Evolutionary conservation across 768 basidiomycete genomes (phyloP), one percentile per base, ranked within the genome.

Genomic region (Suillus tomentosus): DNA sequence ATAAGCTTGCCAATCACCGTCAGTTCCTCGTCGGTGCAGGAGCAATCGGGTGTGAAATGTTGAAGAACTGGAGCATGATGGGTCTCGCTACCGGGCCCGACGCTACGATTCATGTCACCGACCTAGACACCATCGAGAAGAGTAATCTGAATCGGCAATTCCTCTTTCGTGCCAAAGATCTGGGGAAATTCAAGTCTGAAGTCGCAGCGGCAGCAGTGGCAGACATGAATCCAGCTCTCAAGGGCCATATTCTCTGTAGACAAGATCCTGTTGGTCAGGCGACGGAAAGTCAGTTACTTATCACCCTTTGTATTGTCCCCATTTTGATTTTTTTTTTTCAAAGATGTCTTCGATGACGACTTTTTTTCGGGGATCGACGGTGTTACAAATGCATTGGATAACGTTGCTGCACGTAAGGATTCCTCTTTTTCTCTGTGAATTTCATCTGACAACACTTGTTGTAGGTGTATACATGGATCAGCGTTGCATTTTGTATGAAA

Each of bases 61-160:
- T 99, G 71, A 99, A 99, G 83, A 99, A 99, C 78, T 99, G 97
- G 97, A 92, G 93, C 68, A 92, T 99, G 94, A 96, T 99, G 84
- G 97, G 97, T 65, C 80, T 99, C 54, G 96, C 86, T 8, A 85
- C 89, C 37, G 93, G 93, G 13, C 81, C 85, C 17, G 82, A 87
- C 48, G 97, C 93, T 11, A 78, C 83, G 60, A 92, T 99, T 63
- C 88, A 96, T 70, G 94, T 99, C 62, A 99, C 97, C 6, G 97
- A 99, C 76, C 78, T 99, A 70, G 97, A 99, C 76, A 98, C 96
- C 37, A 99, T 99, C 74, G 97, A 99, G 81, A 99, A 99, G 85
- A 95, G 93, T 70, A 99, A 99, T 76, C 78, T 99, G 62, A 99
- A 99, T 77, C 82, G 97, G 64, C 97, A 99, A 75, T 99, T 99